Evolutionary conservation across 352 stramenopile genomes (phyloP), one percentile per base, ranked within the genome.

Genomic region (Globisporangium polare): DNA sequence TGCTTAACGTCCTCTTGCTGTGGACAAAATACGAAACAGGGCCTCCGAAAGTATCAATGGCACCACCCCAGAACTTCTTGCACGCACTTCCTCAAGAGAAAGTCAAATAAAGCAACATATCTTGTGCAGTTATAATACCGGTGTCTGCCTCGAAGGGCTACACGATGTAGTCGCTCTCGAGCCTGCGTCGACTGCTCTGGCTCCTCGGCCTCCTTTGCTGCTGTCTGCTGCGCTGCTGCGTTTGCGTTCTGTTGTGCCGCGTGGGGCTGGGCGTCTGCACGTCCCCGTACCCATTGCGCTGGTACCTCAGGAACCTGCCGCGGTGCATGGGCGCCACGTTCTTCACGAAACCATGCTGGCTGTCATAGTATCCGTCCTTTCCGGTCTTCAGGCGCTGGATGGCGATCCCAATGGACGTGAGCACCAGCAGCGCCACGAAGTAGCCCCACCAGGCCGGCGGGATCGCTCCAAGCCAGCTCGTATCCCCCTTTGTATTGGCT

Each of bases 401-500:
- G 10, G 77, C 57, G 42, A 80, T 54, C 0, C 76, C 78, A 52
- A 90, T 58, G 3, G 61, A 62, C 12, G 76, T 80, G 5, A 89
- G 52, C 18, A 18, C 61, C 33, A 89, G 68, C 20, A 90, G 41
- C 2, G 74, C 80, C 0, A 69, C 77, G 3, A 90, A 70, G 58
- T 92, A 92, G 2, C 56, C 77, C 73, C 78, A 90, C 78, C 79
- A 90, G 5, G 69, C 73, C 15, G 67, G 63, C 3, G 78, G 78
- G 66, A 90, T 76, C 12, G 65, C 70, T 33, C 77, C 68, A 10
- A 67, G 33, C 60, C 60, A 66, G 24, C 35, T 59, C 18, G 65
- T 63, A 29, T 83, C 62, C 8, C 74, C 72, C 8, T 71, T 68
- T 7, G 66, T 64, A 24, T 72, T 65, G 45, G 35, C 60, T 12